Percentiles rank a stretch among this genome's conserved stretches.
These are phyloP conservation scores for Rhodomyrtus tomentosa DNA, from an alignment of 345 rosid species.

Conservation along the genomic window DNA sequence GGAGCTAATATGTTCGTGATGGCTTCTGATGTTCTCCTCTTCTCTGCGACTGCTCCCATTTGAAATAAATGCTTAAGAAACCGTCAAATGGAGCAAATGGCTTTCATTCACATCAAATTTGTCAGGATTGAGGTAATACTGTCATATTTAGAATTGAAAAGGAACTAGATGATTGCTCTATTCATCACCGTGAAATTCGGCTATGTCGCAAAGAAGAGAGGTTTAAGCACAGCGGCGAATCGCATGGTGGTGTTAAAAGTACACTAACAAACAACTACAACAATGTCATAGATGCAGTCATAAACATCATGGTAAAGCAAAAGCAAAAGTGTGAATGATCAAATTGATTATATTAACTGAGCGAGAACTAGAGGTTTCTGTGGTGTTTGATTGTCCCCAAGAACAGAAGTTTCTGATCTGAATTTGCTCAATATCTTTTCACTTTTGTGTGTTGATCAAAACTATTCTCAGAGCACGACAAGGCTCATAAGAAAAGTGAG, in stretches of 20 bases:
- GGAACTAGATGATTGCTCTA: neutral
- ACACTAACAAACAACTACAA: neutral
- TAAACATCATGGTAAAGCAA: neutral
- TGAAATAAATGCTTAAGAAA: neutral
- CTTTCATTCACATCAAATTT: neutral
- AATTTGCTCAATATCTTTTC: neutral
- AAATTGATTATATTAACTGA: neutral
- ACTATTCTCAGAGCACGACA: conserved; percentile 7
- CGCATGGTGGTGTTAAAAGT: neutral
- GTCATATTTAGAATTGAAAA: neutral
- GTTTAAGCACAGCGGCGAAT: neutral
- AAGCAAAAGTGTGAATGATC: neutral
- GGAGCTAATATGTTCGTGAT: neutral
- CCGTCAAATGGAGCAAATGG: neutral
- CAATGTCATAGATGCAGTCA: neutral
- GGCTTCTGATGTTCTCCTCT: neutral
- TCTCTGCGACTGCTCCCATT: neutral
- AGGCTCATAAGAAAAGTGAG: neutral
- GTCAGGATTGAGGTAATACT: neutral
- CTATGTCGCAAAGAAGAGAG: neutral
- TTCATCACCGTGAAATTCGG: neutral
- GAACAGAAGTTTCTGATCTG: neutral
- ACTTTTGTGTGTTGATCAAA: neutral
- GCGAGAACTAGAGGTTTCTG: neutral
- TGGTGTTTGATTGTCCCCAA: neutral